Evolutionary conservation across 345 rosid species (phyloP), one percentile per base, ranked within the genome.

Genomic region (Acer campestre): DNA sequence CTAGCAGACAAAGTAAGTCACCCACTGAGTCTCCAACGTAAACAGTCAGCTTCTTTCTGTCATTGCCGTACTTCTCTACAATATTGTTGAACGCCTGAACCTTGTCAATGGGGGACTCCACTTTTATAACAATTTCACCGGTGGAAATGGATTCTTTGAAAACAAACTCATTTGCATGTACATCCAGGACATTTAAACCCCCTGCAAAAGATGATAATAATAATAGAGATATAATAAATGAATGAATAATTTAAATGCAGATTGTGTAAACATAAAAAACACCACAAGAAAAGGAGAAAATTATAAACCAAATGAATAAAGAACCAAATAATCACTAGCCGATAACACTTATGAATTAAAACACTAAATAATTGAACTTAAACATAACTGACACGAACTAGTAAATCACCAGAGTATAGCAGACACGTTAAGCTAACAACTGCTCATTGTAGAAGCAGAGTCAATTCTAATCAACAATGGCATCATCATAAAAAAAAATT

Each of bases 1-100:
- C 85, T 17, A 96, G 91, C 78, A 96, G 88, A 84, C 98, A 96
- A 38, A 94, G 98, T 86, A 96, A 77, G 87, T 96, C 99, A 16
- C 97, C 97, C 29, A 94, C 91, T 0, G 98, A 91, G 70, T 91
- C 98, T 74, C 98, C 99, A 72, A 96, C 86, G 77, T 94, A 96
- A 68, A 96, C 85, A 68, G 89, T 92, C 80, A 86, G 55, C 65
- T 82, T 86, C 84, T 86, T 90, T 59, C 74, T 82, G 77, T 83
- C 84, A 61, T 71, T 49, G 44, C 73, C 56, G 6, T 76, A 79
- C 48, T 67, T 85, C 77, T 81, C 74, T 71, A 92, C 16, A 71
- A 91, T 86, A 71, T 76, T 77, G 65, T 75, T 80, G 80, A 94
- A 96, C 59, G 90, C 87, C 83, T 88, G 81, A 78, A 81, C 85